Conservation (phyloP, 176 grass and related monocot genomes). For the Oryza glumipatula region DNA sequence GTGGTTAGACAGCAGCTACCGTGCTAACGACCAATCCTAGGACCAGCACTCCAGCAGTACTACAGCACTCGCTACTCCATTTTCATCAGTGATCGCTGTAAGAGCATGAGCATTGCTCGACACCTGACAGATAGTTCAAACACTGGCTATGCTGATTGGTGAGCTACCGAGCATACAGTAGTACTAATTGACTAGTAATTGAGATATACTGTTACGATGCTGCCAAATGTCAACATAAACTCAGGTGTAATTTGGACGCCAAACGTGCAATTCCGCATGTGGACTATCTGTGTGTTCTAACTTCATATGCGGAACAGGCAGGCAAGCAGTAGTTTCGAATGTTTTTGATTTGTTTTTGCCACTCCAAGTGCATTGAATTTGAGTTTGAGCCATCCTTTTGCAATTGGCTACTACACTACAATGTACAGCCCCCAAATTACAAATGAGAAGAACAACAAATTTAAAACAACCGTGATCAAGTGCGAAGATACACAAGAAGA, state of each 20-base stretch:
- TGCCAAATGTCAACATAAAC: neutral
- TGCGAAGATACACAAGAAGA: neutral
- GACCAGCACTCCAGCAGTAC: neutral
- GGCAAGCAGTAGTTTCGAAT: neutral
- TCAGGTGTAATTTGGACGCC: neutral
- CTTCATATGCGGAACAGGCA: neutral
- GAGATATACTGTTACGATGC: neutral
- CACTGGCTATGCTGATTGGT: neutral
- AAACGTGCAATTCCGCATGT: neutral
- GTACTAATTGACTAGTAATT: neutral
- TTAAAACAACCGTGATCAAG: neutral
- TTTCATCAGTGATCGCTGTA: neutral
- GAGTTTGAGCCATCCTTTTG: constrained; percentile 13
- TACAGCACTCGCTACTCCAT: neutral
- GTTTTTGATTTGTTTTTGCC: neutral
- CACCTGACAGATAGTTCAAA: neutral
- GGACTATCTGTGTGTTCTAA: neutral
- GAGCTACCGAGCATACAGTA: neutral
- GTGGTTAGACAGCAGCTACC: neutral
- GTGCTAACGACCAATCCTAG: neutral
- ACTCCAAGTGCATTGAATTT: neutral
- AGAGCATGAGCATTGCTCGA: neutral
- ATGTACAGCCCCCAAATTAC: constrained; percentile 46
- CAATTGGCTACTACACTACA: constrained; percentile 34
- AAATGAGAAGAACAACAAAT: constrained; percentile 21